Conservation (phyloP, 129 eudicot genomes). For the Flaveria linearis region DNA sequence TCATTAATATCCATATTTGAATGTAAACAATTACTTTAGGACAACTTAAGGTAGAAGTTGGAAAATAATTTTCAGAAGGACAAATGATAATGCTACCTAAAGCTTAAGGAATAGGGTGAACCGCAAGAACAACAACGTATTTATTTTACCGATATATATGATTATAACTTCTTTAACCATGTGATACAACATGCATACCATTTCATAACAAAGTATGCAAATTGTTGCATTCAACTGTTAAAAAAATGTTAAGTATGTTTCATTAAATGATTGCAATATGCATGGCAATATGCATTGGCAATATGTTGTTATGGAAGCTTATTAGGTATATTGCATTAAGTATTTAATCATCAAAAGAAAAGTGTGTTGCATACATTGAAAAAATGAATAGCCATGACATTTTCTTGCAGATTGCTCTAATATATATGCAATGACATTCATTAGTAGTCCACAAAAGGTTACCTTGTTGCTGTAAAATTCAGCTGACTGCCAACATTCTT, state of each 20-base stretch:
- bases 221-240: too few relatives aligned
- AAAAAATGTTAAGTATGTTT: background rate
- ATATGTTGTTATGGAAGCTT: background rate
- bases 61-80: background rate
- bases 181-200: too few relatives aligned
- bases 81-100: background rate
- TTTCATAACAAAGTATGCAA: too few relatives aligned
- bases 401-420: too few relatives aligned
- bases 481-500: constrained; percentile 98
- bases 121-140: background rate
- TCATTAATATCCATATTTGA: background rate
- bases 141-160: too few relatives aligned
- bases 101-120: background rate
- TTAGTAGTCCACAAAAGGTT: too few relatives aligned
- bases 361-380: too few relatives aligned
- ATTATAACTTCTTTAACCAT: too few relatives aligned
- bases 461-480: too few relatives aligned
- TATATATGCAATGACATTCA: too few relatives aligned
- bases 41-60: background rate
- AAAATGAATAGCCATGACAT: too few relatives aligned
- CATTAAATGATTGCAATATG: background rate
- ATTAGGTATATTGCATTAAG: background rate
- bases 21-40: background rate
- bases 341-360: too few relatives aligned
- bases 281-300: background rate